A percentile compares a stretch with the other conserved stretches of the same genome.
These are phyloP conservation scores for Smittium mucronatum DNA, from an alignment of 371 early-diverging fungal species.

Conservation along the genomic window DNA sequence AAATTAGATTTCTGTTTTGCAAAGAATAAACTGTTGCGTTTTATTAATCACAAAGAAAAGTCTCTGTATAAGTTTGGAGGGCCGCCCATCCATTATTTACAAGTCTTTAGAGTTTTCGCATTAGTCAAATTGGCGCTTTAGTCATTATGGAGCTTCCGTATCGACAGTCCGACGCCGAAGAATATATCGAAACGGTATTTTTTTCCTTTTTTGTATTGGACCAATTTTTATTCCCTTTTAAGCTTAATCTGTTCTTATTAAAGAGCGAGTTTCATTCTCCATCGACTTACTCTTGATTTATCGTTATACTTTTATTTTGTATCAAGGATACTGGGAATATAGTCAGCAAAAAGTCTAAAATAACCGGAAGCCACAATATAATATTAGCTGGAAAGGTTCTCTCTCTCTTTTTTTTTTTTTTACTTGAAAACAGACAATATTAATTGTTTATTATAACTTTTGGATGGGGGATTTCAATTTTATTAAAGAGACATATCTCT, in stretches of 20 bases:
- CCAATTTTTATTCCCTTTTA: background rate
- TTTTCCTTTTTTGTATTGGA: background rate
- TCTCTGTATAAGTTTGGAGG: background rate
- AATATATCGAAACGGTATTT: slow-evolving; percentile 75
- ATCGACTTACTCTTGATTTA: background rate
- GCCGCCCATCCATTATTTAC: no score
- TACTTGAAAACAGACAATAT: no score
- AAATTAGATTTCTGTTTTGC: background rate
- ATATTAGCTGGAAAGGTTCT: slow-evolving; percentile 75
- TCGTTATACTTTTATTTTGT: slow-evolving; percentile 26
- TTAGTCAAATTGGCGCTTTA: background rate
- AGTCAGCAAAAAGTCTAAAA: slow-evolving; percentile 76
- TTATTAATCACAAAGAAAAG: background rate
- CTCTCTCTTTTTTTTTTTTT: no score
- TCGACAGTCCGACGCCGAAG: slow-evolving; percentile 37
- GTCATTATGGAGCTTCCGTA: slow-evolving; percentile 53
- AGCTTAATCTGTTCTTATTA: background rate
- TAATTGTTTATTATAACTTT: no score
- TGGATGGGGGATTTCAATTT: no score
- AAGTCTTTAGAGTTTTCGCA: background rate
- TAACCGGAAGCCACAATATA: slow-evolving; percentile 89
- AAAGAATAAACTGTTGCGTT: background rate
- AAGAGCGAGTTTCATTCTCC: background rate
- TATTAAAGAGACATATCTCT: slow-evolving; percentile 41
- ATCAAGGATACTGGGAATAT: slow-evolving; percentile 78